Evolutionary conservation across 2,329 filamentous ascomycete genomes (phyloP), one percentile per base, ranked within the genome.

Genomic region (Alternaria arbusti): DNA sequence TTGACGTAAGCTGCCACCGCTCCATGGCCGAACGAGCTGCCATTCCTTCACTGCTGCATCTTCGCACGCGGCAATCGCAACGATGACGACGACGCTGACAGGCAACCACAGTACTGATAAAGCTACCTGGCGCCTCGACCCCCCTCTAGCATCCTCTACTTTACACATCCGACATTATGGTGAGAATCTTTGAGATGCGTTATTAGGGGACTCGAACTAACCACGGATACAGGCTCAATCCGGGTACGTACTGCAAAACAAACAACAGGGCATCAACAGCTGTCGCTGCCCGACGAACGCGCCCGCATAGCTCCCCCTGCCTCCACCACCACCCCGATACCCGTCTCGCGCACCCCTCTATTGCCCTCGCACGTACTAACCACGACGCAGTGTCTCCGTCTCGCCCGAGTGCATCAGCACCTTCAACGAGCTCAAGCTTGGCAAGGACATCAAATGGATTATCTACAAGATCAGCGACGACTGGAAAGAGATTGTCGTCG

Each of bases 381-480:
- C 36, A 20, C 12, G 8, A 43, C 44, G 20, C 82, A 94, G 91
- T 87, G 91, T 91, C 74, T 86, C 86, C 79, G 89, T 94, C 76
- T 84, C 87, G 70, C 86, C 88, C 79, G 91, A 94, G 64, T 94
- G 91, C 87, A 88, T 86, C 74, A 75, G 76, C 61, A 80, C 81
- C 69, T 95, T 90, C 87, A 93, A 94, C 82, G 90, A 94, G 73
- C 87, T 95, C 71, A 95, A 95, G 88, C 89, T 94, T 74, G 86
- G 83, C 83, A 94, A 94, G 85, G 86, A 89, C 85, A 77, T 80
- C 74, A 94, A 93, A 84, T 96, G 88, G 87, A 91, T 96, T 84
- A 89, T 96, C 86, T 95, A 88, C 90, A 93, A 94, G 87, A 89
- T 96, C 80, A 90, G 89, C 70, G 91, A 94, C 82, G 87, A 94